These are phyloP conservation scores for Lodderomyces orthopsilosis DNA, from an alignment of 1,139 yeast species.

Conservation along the genomic window DNA sequence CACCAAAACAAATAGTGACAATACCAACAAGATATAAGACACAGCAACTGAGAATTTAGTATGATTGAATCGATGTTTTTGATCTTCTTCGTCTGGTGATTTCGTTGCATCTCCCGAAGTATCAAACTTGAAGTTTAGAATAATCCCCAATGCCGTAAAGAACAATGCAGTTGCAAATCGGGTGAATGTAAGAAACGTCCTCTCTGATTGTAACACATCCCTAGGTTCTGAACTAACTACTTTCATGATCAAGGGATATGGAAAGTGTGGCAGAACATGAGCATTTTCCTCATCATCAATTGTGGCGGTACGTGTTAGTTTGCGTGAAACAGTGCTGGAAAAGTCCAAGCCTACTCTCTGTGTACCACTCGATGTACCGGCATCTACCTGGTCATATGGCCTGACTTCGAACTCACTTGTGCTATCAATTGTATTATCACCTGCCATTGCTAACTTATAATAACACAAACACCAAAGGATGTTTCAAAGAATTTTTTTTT, in stretches of 20 bases:
- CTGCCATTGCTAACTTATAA: not conserved
- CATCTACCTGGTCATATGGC: not conserved
- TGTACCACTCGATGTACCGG: not conserved
- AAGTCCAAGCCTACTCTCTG: not conserved
- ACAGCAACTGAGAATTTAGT: constrained; percentile 30
- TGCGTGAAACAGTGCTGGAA: not conserved
- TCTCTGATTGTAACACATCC: constrained; percentile 59
- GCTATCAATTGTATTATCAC: not conserved
- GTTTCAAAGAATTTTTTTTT: not conserved
- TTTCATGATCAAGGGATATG: constrained; percentile 32
- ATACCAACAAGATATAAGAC: constrained; percentile 36
- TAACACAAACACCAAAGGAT: not conserved
- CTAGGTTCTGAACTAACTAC: constrained; percentile 56
- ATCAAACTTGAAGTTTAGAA: constrained; percentile 49
- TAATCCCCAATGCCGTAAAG: constrained; percentile 50
- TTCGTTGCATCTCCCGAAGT: constrained; percentile 19
- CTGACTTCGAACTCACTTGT: not conserved
- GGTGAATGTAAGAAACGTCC: constrained; percentile 54
- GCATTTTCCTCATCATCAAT: constrained; percentile 4
- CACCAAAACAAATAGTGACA: constrained; percentile 40
- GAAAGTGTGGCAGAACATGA: constrained; percentile 9
- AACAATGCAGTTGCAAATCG: constrained; percentile 50
- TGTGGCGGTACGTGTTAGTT: not conserved
- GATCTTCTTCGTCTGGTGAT: constrained; percentile 8
- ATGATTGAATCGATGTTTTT: constrained; percentile 11